These are phyloP conservation scores for Talaromyces thailandensis DNA, from an alignment of 495 filamentous ascomycete species.

Conservation along the genomic window DNA sequence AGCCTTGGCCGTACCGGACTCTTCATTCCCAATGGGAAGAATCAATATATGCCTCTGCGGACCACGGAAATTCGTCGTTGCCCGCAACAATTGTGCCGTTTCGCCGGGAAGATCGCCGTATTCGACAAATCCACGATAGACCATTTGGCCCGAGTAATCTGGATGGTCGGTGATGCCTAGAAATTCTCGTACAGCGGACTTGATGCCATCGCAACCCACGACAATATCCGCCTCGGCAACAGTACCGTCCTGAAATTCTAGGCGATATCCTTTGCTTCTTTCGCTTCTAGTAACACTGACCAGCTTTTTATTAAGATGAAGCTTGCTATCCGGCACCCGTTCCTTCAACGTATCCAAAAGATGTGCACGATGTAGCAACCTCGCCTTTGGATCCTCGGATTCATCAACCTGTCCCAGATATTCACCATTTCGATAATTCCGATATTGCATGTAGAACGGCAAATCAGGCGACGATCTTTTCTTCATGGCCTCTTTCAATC, in stretches of 20 bases:
- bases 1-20: not conserved
- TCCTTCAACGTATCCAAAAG: not conserved
- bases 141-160: not conserved
- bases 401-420: not conserved
- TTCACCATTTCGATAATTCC: not conserved
- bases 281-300: not conserved
- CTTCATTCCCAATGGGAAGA: not conserved
- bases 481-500: constrained; percentile 19
- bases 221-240: not conserved
- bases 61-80: not conserved
- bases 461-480: not conserved
- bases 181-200: not conserved
- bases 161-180: not conserved
- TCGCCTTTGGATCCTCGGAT: not conserved
- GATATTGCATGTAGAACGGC: not conserved
- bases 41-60: not conserved
- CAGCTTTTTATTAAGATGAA: not conserved
- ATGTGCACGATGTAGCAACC: not conserved
- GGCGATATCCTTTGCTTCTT: not conserved
- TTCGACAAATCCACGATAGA: not conserved
- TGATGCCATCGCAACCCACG: not conserved
- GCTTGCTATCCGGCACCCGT: not conserved
- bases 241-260: not conserved
- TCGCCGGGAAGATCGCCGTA: not conserved
- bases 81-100: not conserved